Evolutionary conservation across 768 basidiomycete species (phyloP).

Genomic region (Mycena latifolia): DNA sequence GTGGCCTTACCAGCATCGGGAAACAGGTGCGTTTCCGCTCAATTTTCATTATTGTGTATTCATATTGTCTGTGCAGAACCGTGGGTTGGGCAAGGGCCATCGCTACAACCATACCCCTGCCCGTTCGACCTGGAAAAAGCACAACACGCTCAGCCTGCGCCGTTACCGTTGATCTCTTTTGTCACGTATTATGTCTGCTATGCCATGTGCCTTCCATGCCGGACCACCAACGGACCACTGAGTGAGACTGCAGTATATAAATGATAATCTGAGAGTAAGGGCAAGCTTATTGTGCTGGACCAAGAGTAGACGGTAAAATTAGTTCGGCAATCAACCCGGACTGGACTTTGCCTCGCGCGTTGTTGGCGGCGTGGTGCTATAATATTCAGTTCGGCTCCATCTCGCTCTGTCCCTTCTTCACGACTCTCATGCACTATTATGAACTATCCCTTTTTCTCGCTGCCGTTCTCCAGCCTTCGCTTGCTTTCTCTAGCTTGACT

Average conservation of each 20-base stretch:
- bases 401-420: conserved; percentile 7
- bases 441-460: conserved; percentile 25
- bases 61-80: conserved; percentile 69
- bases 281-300: too few relatives aligned
- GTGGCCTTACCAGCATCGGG: conserved; percentile 96
- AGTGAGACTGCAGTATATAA: not conserved
- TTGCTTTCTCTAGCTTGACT: conserved; percentile 23
- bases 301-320: not conserved
- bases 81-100: conserved; percentile 96
- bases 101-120: conserved; percentile 94
- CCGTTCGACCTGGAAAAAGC: conserved; percentile 94
- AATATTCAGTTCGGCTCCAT: conserved; percentile 12
- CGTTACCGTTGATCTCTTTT: conserved; percentile 79
- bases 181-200: conserved; percentile 38
- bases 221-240: conserved; percentile 4
- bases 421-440: conserved; percentile 31
- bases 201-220: conserved; percentile 31
- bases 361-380: conserved; percentile 4
- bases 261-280: not conserved
- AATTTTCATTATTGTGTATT: conserved; percentile 14
- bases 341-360: conserved; percentile 16
- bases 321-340: conserved; percentile 11
- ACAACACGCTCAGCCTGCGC: conserved; percentile 96
- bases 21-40: conserved; percentile 77
- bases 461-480: conserved; percentile 1